phyloP scores from a whole-genome alignment of 108 stramenopile species.

The Ochromonas danica region DNA sequence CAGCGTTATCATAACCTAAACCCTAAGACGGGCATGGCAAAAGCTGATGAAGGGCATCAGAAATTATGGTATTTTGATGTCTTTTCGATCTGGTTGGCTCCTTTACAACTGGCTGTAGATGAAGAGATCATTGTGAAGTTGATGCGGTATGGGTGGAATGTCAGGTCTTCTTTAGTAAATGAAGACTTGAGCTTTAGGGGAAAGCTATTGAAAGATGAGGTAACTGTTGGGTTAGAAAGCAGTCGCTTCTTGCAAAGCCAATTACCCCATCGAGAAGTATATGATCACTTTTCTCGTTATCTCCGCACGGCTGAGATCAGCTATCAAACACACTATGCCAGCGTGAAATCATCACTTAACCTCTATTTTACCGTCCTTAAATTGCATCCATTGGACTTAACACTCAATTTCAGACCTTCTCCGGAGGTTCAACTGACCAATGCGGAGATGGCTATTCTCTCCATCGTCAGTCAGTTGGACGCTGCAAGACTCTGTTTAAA shows the following conservation, averaged over 20 bases:
- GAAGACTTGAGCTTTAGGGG: neutral
- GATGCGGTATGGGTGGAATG: neutral
- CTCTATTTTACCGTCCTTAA: slow-evolving; percentile 11
- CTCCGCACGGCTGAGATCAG: neutral
- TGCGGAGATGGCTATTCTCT: neutral
- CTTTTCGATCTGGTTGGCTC: slow-evolving; percentile 30
- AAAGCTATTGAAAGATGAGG: neutral
- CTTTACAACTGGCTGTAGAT: slow-evolving; percentile 5
- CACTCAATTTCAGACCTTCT: neutral
- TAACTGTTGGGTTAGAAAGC: neutral
- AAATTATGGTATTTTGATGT: slow-evolving; percentile 27
- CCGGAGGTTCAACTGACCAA: neutral
- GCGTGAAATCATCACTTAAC: neutral
- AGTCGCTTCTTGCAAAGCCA: neutral
- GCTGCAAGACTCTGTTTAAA: neutral
- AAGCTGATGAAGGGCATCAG: neutral
- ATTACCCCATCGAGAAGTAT: neutral
- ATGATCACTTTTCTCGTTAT: neutral
- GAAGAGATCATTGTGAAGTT: slow-evolving; percentile 24
- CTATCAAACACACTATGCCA: neutral
- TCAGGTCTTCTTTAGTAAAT: neutral
- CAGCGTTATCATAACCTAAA: slow-evolving; percentile 6
- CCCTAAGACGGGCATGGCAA: neutral
- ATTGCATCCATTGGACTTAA: slow-evolving; percentile 13
- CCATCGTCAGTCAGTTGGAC: slow-evolving; percentile 10